phyloP scores from a whole-genome alignment of 768 basidiomycete species.

The Glaciozyma martinii region DNA sequence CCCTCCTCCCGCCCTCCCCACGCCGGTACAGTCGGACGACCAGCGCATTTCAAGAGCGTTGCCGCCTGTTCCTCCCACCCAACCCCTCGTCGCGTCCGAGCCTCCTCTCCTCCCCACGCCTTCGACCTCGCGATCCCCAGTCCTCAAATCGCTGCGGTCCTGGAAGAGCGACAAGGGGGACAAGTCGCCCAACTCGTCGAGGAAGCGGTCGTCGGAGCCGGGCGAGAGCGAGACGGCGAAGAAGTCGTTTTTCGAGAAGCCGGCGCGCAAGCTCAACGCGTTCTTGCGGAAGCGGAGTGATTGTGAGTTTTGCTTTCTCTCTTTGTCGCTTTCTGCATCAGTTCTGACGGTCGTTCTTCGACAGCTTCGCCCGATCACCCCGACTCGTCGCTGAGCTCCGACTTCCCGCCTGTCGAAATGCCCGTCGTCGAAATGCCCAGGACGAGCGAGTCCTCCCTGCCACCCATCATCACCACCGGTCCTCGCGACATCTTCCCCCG shows the following conservation, averaged over 20 bases:
- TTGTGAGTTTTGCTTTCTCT: background rate
- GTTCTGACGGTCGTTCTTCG: background rate
- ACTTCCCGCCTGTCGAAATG: background rate
- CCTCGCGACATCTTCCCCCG: background rate
- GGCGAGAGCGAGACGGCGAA: background rate
- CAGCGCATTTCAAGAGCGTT: no score
- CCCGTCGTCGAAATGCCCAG: background rate
- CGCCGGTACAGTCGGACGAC: no score
- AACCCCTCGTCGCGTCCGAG: no score
- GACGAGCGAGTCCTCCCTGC: background rate
- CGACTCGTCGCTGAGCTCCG: background rate
- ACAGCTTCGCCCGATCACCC: background rate
- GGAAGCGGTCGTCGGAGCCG: background rate
- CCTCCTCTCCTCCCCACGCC: no score
- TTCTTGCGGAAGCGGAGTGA: conserved; percentile 10
- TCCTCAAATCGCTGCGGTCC: background rate
- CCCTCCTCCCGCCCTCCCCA: background rate
- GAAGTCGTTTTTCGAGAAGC: conserved; percentile 2
- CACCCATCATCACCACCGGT: background rate
- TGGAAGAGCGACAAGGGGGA: background rate
- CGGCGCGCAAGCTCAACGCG: background rate
- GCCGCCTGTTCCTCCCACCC: no score
- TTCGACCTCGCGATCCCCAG: background rate
- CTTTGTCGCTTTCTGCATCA: background rate
- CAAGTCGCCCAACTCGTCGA: background rate